Percentiles rank a stretch among this genome's conserved stretches.
phyloP scores from a whole-genome alignment of 75 land plant genomes.

The Sequoia sempervirens region DNA sequence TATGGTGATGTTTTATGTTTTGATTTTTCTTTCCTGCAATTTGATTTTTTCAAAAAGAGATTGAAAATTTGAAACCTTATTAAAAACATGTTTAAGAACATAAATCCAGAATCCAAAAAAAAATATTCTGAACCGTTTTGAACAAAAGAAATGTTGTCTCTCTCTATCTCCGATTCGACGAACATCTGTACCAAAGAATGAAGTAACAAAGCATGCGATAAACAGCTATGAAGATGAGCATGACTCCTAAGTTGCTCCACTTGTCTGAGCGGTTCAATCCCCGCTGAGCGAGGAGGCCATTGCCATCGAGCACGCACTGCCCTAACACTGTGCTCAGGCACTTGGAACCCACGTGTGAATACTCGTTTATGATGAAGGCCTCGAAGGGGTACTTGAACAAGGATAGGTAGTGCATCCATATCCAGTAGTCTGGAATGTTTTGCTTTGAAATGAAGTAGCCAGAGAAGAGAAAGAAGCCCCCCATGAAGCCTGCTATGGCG shows the following conservation, averaged over 20 bases:
- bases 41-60: too few species aligned
- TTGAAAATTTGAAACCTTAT: too few species aligned
- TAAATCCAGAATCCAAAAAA: too few species aligned
- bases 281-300: conserved; percentile 48
- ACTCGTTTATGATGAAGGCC: conserved; percentile 74
- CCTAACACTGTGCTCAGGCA: conserved; percentile 46
- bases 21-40: too few species aligned
- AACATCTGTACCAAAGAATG: conserved; percentile 50
- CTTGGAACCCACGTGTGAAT: conserved; percentile 24
- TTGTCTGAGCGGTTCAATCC: conserved; percentile 36
- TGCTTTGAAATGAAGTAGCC: conserved; percentile 84
- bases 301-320: conserved; percentile 43
- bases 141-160: not conserved
- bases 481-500: conserved; percentile 60
- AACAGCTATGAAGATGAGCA: conserved; percentile 56
- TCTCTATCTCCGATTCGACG: conserved; percentile 19
- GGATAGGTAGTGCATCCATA: conserved; percentile 85
- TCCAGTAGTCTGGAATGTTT: conserved; percentile 75
- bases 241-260: conserved; percentile 64
- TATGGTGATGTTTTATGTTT: too few species aligned
- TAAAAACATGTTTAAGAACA: too few species aligned
- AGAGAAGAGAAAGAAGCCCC: conserved; percentile 82
- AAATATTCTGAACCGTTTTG: too few species aligned
- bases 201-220: conserved; percentile 76
- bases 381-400: conserved; percentile 95